Percentiles rank a stretch among this genome's conserved stretches.
Conservation (phyloP, 768 basidiomycete species). For the Cantharellus anzutake region DNA sequence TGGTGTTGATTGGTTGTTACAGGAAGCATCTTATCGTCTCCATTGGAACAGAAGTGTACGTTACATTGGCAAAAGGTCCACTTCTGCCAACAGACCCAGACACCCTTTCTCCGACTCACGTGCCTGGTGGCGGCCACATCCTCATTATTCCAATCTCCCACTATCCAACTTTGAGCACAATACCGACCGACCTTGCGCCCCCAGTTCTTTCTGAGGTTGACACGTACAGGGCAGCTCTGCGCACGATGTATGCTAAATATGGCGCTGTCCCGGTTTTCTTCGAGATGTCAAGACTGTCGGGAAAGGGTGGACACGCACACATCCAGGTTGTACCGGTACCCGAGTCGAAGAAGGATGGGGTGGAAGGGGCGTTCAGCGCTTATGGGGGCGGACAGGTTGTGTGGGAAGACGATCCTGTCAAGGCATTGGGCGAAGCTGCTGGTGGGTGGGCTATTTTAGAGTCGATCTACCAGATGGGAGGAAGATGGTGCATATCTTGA, state of each 20-base stretch:
- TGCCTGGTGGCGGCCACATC: conserved; percentile 93
- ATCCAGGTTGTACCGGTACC: conserved; percentile 70
- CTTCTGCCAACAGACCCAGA: conserved; percentile 60
- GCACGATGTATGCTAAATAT: conserved; percentile 50
- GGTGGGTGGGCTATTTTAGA: conserved; percentile 65
- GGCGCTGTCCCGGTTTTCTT: conserved; percentile 55
- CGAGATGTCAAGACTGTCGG: conserved; percentile 64
- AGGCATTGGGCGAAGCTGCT: conserved; percentile 29
- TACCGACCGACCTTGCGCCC: conserved; percentile 56
- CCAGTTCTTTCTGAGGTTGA: conserved; percentile 70
- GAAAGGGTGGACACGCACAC: conserved; percentile 85
- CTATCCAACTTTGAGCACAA: conserved; percentile 68
- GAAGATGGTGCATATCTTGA: conserved; percentile 72
- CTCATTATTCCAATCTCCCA: conserved; percentile 89
- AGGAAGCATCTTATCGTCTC: conserved; percentile 93
- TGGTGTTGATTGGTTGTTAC: neutral
- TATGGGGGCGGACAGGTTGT: conserved; percentile 48
- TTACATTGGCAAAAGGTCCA: conserved; percentile 93
- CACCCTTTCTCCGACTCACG: conserved; percentile 19
- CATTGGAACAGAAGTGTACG: conserved; percentile 84
- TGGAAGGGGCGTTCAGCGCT: conserved; percentile 52
- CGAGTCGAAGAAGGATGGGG: conserved; percentile 32
- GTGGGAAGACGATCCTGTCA: conserved; percentile 54
- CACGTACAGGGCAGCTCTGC: conserved; percentile 60
- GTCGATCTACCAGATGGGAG: conserved; percentile 78